These are phyloP conservation scores for Botryotinia calthae DNA, from an alignment of 2,329 filamentous ascomycete species.

Conservation along the genomic window DNA sequence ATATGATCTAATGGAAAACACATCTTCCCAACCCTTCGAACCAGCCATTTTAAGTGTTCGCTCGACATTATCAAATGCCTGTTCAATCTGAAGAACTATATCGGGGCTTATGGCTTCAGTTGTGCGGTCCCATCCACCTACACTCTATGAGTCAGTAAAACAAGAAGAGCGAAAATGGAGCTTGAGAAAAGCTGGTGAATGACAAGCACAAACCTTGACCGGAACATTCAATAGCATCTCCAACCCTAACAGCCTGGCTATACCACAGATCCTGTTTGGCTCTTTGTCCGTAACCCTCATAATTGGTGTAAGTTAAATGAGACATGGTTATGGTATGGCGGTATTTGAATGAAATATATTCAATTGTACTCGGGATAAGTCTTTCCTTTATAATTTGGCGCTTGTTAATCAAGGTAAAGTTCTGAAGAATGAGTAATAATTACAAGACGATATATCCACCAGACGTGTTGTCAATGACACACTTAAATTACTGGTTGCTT, in stretches of 20 bases:
- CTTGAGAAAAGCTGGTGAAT: not conserved
- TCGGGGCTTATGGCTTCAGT: constrained; percentile 37
- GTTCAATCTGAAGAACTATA: constrained; percentile 48
- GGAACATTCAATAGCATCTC: constrained; percentile 46
- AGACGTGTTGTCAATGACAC: not conserved
- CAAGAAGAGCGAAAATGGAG: too few species aligned
- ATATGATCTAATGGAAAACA: constrained; percentile 49
- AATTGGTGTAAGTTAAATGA: not conserved
- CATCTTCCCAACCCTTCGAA: constrained; percentile 55
- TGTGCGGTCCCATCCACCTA: constrained; percentile 41
- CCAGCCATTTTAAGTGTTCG: constrained; percentile 50
- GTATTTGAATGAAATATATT: not conserved
- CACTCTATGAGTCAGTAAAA: not conserved
- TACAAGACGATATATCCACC: not conserved
- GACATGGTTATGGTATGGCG: not conserved
- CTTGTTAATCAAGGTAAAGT: not conserved
- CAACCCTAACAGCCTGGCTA: constrained; percentile 49
- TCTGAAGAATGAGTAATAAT: not conserved
- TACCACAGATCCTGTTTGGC: constrained; percentile 35
- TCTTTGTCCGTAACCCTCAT: not conserved
- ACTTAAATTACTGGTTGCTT: not conserved
- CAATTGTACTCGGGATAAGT: not conserved
- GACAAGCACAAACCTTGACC: constrained; percentile 44
- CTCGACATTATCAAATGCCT: constrained; percentile 53
- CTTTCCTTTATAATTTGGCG: too few species aligned